A percentile compares a stretch with the other conserved stretches of the same genome.
These are phyloP conservation scores for Jatropha curcas DNA, from an alignment of 345 rosid genomes.

Conservation along the genomic window DNA sequence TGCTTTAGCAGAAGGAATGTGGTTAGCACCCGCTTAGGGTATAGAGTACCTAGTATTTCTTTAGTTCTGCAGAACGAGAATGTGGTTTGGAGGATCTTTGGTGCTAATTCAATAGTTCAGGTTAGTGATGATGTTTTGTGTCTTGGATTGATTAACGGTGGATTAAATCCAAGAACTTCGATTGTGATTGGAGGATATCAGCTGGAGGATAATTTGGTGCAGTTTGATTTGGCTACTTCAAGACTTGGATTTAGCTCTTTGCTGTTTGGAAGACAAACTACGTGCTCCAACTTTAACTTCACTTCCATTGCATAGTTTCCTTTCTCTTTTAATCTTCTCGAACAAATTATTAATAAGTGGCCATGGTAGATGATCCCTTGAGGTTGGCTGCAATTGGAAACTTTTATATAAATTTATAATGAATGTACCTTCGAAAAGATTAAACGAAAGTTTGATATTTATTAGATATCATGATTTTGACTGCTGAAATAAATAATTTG, in stretches of 20 bases:
- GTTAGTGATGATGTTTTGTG: slow-evolving; percentile 26
- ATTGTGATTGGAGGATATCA: slow-evolving; percentile 38
- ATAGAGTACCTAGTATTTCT: slow-evolving; percentile 26
- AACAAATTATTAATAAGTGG: too few relatives aligned
- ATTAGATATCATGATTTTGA: too few relatives aligned
- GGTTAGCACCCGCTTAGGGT: slow-evolving; percentile 32
- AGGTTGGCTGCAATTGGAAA: too few relatives aligned
- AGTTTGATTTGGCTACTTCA: slow-evolving; percentile 26
- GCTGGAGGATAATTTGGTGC: slow-evolving; percentile 30
- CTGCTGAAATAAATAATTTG: too few relatives aligned
- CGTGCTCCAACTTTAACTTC: slow-evolving; percentile 26
- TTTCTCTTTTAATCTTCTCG: not conserved
- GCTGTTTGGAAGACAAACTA: slow-evolving; percentile 12
- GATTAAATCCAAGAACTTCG: slow-evolving; percentile 17
- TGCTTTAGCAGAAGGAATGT: slow-evolving; percentile 52
- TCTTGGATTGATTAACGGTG: slow-evolving; percentile 37
- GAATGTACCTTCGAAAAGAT: too few relatives aligned
- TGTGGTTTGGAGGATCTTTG: slow-evolving; percentile 30
- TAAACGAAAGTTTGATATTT: too few relatives aligned
- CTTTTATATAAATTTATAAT: too few relatives aligned
- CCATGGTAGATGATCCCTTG: too few relatives aligned
- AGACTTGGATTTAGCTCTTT: slow-evolving; percentile 33
- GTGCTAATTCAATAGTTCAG: slow-evolving; percentile 35
- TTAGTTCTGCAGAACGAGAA: slow-evolving; percentile 20
- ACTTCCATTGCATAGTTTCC: slow-evolving; percentile 15